A percentile compares a stretch with the other conserved stretches of the same genome.
phyloP scores from a whole-genome alignment of 306 rosid genomes.

The Casuarina cunninghamiana region DNA sequence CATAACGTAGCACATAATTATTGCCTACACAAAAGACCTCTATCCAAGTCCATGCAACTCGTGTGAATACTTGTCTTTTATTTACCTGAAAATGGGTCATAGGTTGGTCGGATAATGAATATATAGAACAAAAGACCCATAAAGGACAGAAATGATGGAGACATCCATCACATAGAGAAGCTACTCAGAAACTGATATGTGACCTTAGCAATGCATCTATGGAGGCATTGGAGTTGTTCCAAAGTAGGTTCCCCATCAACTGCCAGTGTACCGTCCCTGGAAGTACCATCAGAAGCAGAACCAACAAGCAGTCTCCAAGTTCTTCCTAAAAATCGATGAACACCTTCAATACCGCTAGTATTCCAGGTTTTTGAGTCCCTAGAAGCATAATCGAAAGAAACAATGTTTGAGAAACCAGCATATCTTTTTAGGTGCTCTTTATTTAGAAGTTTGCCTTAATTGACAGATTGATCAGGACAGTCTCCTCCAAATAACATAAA shows the following conservation, averaged over 20 bases:
- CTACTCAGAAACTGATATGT: constrained; percentile 29
- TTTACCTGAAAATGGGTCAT: no score
- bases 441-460: constrained; percentile 6
- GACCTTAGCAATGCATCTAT: constrained; percentile 96
- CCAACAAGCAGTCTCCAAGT: constrained; percentile 92
- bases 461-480: not conserved
- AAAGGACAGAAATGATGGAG: not conserved
- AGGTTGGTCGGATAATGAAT: not conserved
- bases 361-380: constrained; percentile 94
- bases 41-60: not conserved
- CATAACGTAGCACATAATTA: not conserved
- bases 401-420: constrained; percentile 6
- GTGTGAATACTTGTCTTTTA: not conserved
- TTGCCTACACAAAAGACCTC: not conserved
- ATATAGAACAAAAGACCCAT: not conserved
- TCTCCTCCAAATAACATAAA: constrained; percentile 16
- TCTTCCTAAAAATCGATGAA: constrained; percentile 90
- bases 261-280: constrained; percentile 71
- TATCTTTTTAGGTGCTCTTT: not conserved
- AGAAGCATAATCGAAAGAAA: constrained; percentile 23
- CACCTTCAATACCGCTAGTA: constrained; percentile 96
- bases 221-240: constrained; percentile 85
- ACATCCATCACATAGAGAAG: not conserved
- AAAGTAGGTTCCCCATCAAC: constrained; percentile 73
- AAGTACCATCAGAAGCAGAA: constrained; percentile 81